Conservation (phyloP, 352 stramenopile species). For the Phytophthora megakarya region DNA sequence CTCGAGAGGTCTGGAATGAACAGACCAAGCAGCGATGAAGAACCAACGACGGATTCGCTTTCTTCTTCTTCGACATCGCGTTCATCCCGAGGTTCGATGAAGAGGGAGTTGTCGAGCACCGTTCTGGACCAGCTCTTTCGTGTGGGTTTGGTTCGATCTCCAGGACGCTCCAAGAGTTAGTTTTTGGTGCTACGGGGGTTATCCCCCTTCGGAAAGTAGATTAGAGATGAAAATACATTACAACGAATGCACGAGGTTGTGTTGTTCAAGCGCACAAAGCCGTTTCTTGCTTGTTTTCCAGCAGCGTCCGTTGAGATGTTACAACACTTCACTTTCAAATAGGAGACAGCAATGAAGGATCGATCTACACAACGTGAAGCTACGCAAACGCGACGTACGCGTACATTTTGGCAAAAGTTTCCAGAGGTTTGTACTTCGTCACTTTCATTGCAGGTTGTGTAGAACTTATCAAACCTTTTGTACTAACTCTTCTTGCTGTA, state of each 20-base stretch:
- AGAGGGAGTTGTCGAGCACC: slow-evolving; percentile 26
- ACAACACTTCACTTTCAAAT: slow-evolving; percentile 2
- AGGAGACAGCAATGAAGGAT: slow-evolving; percentile 15
- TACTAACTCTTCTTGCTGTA: not conserved
- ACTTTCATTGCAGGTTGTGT: not conserved
- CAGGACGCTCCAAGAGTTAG: slow-evolving; percentile 23
- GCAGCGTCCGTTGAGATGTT: slow-evolving; percentile 20
- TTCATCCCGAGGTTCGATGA: slow-evolving; percentile 15
- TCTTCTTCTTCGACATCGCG: not conserved
- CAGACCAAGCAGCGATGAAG: slow-evolving; percentile 10
- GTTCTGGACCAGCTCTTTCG: slow-evolving; percentile 32
- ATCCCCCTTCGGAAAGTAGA: not conserved
- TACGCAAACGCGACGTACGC: slow-evolving; percentile 7
- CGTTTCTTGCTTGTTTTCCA: slow-evolving; percentile 19
- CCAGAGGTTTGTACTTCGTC: slow-evolving; percentile 49
- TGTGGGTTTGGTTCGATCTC: slow-evolving; percentile 24
- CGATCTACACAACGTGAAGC: slow-evolving; percentile 3
- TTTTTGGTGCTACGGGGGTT: not conserved
- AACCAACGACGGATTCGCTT: not conserved
- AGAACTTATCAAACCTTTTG: not conserved
- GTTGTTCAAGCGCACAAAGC: not conserved
- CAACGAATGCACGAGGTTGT: not conserved
- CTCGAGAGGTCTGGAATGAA: slow-evolving; percentile 17
- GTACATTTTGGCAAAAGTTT: slow-evolving; percentile 73
- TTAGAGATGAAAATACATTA: slow-evolving; percentile 14